A percentile compares a stretch with the other conserved stretches of the same genome.
Evolutionary conservation across 768 basidiomycete species (phyloP).

Genomic region (Leccinum sublutescens): DNA sequence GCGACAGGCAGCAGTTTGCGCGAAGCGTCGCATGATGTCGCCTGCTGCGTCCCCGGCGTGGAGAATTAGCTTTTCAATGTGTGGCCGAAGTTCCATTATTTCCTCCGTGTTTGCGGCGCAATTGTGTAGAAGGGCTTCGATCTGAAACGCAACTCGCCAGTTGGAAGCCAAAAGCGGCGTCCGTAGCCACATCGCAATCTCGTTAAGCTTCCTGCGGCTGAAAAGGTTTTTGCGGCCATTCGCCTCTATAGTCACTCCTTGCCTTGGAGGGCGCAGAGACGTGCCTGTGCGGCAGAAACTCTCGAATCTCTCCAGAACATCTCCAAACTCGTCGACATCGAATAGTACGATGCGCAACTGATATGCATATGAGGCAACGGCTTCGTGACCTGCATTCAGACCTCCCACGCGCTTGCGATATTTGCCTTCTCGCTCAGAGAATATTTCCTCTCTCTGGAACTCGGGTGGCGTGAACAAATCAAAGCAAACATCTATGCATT

Average conservation of each 20-base stretch:
- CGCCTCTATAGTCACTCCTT: constrained; percentile 47
- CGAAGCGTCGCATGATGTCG: constrained; percentile 55
- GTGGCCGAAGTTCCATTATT: constrained; percentile 43
- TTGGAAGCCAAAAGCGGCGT: constrained; percentile 36
- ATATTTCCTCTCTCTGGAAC: constrained; percentile 59
- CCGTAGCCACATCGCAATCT: constrained; percentile 43
- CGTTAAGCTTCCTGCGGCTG: constrained; percentile 42
- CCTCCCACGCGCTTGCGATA: constrained; percentile 58
- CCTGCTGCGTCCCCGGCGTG: constrained; percentile 37
- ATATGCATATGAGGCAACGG: constrained; percentile 67
- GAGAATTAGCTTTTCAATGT: constrained; percentile 42
- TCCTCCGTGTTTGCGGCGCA: constrained; percentile 61
- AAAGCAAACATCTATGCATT: constrained; percentile 58
- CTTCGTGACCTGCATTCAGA: constrained; percentile 55
- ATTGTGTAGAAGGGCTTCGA: constrained; percentile 67
- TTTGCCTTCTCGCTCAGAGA: constrained; percentile 39
- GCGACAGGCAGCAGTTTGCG: constrained; percentile 45
- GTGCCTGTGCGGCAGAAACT: constrained; percentile 49
- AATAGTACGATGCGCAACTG: constrained; percentile 65
- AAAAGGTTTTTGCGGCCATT: constrained; percentile 49
- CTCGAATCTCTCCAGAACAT: constrained; percentile 48
- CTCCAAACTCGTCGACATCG: constrained; percentile 33
- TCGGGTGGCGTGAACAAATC: constrained; percentile 64
- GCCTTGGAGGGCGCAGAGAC: constrained; percentile 38
- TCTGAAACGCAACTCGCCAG: constrained; percentile 75